Conservation (phyloP, 768 basidiomycete genomes). For the Xerocomus potaroensis region DNA sequence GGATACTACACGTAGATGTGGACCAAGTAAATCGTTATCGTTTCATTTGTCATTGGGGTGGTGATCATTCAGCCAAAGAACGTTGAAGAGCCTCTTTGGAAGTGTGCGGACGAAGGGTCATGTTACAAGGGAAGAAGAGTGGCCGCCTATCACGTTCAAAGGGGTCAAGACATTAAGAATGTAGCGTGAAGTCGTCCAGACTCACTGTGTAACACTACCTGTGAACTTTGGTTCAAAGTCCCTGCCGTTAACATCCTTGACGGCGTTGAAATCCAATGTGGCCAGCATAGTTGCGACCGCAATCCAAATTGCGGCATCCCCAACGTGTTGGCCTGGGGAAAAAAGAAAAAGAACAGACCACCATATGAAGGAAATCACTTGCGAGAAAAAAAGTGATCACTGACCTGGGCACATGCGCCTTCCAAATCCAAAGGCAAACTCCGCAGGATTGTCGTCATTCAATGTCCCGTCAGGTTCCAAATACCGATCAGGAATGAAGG, state of each 20-base stretch:
- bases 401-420: slow-evolving; percentile 6
- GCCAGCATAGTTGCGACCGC: too few relatives aligned
- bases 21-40: too few relatives aligned
- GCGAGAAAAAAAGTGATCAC: too few relatives aligned
- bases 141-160: background rate
- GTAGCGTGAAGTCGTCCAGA: too few relatives aligned
- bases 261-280: too few relatives aligned
- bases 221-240: too few relatives aligned
- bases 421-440: slow-evolving; percentile 9
- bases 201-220: too few relatives aligned
- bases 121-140: background rate
- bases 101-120: background rate
- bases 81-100: background rate
- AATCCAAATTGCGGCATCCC: too few relatives aligned
- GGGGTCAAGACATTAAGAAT: background rate
- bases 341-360: too few relatives aligned
- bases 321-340: too few relatives aligned
- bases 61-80: background rate
- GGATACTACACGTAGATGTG: background rate
- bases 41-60: background rate
- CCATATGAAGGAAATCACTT: too few relatives aligned
- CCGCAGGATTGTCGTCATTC: slow-evolving; percentile 5
- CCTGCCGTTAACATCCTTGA: too few relatives aligned
- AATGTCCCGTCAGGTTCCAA: slow-evolving; percentile 4
- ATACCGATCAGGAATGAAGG: slow-evolving; percentile 13